These are phyloP conservation scores for Juncus effusus DNA, from an alignment of 176 grass and related monocot genomes.

Conservation along the genomic window DNA sequence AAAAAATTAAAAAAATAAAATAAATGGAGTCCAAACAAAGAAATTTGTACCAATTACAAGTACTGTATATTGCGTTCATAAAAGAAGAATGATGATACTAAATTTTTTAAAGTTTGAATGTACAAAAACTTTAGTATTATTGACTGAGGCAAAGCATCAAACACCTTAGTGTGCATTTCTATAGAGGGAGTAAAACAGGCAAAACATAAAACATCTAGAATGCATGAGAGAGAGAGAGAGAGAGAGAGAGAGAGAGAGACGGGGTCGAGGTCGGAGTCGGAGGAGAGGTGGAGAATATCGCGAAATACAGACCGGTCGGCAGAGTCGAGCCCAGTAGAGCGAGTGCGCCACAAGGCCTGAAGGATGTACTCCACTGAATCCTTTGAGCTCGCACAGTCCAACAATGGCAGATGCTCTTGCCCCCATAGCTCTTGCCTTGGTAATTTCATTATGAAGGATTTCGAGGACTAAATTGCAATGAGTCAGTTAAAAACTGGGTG, in stretches of 20 bases:
- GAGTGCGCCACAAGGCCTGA: conserved; percentile 90
- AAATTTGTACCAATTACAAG: background rate
- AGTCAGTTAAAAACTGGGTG: no score
- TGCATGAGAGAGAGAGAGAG: background rate
- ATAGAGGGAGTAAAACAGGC: background rate
- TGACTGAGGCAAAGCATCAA: background rate
- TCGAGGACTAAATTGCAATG: no score
- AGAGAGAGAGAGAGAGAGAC: background rate
- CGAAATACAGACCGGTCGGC: conserved; percentile 69
- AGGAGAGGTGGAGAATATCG: conserved; percentile 58
- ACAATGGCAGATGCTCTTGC: conserved; percentile 52
- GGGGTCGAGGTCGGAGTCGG: conserved; percentile 75
- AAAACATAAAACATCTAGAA: background rate
- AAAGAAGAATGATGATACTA: background rate
- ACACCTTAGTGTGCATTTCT: background rate
- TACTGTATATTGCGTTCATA: no score
- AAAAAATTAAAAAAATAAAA: conserved; percentile 2
- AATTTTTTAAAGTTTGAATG: no score
- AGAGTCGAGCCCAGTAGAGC: conserved; percentile 82
- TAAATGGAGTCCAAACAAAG: background rate
- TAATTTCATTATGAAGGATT: no score
- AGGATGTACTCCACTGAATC: conserved; percentile 87
- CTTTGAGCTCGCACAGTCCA: conserved; percentile 69
- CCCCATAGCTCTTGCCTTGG: conserved; percentile 50
- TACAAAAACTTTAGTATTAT: no score